Percentiles rank a stretch among this genome's conserved stretches.
Evolutionary conservation across 495 filamentous ascomycete genomes (phyloP).

Genomic region (Mytilinidion resinicola): DNA sequence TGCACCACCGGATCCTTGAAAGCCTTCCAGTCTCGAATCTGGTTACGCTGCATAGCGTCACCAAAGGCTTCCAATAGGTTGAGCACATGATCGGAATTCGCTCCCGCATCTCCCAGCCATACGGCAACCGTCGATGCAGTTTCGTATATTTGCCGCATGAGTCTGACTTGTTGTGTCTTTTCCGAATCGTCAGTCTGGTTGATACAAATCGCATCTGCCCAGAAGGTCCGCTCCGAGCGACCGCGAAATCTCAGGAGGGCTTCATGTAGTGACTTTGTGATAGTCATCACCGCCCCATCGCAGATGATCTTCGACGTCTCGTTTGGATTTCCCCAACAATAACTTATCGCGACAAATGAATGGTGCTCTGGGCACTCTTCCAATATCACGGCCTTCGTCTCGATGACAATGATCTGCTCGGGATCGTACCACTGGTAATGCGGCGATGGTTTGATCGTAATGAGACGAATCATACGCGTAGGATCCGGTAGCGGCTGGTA

Average conservation of each 20-base stretch:
- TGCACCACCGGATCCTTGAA: not conserved
- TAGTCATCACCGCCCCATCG: not conserved
- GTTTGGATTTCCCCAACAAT: constrained; percentile 1
- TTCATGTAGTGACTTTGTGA: constrained; percentile 1
- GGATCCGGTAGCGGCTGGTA: not conserved
- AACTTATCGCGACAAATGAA: not conserved
- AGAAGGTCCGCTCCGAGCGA: not conserved
- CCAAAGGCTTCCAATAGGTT: not conserved
- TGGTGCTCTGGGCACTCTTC: not conserved
- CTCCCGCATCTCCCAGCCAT: constrained; percentile 29
- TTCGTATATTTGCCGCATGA: constrained; percentile 32
- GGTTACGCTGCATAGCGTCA: not conserved
- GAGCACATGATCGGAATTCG: not conserved
- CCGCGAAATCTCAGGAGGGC: not conserved
- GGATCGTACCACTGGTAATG: not conserved
- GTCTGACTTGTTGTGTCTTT: constrained; percentile 28
- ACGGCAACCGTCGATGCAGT: constrained; percentile 24
- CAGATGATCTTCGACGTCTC: not conserved
- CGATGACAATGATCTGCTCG: not conserved
- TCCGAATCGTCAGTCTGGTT: constrained; percentile 35
- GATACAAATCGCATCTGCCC: constrained; percentile 33
- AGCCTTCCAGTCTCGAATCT: not conserved
- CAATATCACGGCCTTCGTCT: not conserved
- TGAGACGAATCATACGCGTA: not conserved
- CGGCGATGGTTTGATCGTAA: not conserved